These are phyloP conservation scores for Penicillium sp. DNA, from an alignment of 2,329 filamentous ascomycete species.

Conservation along the genomic window DNA sequence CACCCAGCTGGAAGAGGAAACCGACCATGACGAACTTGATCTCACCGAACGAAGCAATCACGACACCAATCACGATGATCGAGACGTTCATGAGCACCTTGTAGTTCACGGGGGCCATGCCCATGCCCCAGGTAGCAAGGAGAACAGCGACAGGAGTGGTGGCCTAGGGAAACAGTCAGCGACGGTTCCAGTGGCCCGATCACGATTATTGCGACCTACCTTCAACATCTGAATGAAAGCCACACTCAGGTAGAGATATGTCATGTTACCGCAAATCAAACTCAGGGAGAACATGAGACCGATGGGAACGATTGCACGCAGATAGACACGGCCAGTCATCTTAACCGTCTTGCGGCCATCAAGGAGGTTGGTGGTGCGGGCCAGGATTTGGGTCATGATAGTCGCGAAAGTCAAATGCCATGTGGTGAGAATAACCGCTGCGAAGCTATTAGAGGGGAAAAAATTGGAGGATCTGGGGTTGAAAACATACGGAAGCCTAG, in stretches of 20 bases:
- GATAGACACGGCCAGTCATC: slow-evolving; percentile 91
- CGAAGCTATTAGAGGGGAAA: slow-evolving; percentile 33
- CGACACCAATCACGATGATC: slow-evolving; percentile 86
- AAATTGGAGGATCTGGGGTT: slow-evolving; percentile 10
- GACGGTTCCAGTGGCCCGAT: too few relatives aligned
- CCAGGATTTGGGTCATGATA: slow-evolving; percentile 87
- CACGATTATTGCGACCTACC: slow-evolving; percentile 5
- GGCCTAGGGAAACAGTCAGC: slow-evolving; percentile 51
- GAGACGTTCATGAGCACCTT: slow-evolving; percentile 89
- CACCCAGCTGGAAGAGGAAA: slow-evolving; percentile 64
- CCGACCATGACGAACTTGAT: slow-evolving; percentile 72
- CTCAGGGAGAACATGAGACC: slow-evolving; percentile 93
- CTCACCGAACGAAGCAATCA: slow-evolving; percentile 91
- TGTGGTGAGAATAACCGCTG: slow-evolving; percentile 69
- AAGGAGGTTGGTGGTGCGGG: slow-evolving; percentile 79
- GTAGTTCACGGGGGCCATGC: slow-evolving; percentile 74
- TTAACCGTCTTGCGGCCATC: slow-evolving; percentile 94
- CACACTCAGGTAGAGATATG: slow-evolving; percentile 90
- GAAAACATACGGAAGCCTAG: slow-evolving; percentile 32
- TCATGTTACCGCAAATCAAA: slow-evolving; percentile 92
- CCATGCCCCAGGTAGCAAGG: slow-evolving; percentile 79
- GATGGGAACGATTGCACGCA: slow-evolving; percentile 89
- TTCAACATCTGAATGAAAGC: slow-evolving; percentile 99
- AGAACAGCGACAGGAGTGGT: slow-evolving; percentile 93
- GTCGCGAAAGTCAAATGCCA: slow-evolving; percentile 94